These are phyloP conservation scores for Mycena metata DNA, from an alignment of 768 basidiomycete genomes.

Conservation along the genomic window DNA sequence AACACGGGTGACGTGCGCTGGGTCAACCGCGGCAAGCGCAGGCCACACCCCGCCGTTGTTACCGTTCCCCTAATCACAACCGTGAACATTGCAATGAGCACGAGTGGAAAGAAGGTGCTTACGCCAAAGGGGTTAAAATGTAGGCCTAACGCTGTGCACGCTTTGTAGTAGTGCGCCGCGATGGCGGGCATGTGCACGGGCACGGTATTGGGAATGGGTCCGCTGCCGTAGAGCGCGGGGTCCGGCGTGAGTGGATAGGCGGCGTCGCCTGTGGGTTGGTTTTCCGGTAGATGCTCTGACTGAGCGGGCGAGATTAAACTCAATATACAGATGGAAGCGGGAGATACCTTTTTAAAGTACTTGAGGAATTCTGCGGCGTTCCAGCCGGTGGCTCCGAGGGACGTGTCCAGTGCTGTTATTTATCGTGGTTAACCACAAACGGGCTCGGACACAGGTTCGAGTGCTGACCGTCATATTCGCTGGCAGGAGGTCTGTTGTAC, in stretches of 20 bases:
- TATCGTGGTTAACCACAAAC: not conserved
- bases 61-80: not conserved
- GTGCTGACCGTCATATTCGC: constrained; percentile 15
- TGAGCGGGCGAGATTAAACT: not conserved
- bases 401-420: not conserved
- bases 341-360: constrained; percentile 18
- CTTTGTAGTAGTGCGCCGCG: constrained; percentile 3
- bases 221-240: constrained; percentile 6
- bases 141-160: not conserved
- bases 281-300: not conserved
- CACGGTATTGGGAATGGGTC: constrained; percentile 1
- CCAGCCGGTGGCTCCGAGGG: constrained; percentile 15
- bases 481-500: not conserved
- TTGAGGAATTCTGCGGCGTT: constrained; percentile 4
- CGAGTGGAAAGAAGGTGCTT: not conserved
- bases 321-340: not conserved
- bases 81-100: not conserved
- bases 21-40: constrained; percentile 1
- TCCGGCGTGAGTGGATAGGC: not conserved
- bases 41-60: constrained; percentile 21
- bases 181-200: constrained; percentile 3
- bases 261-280: not conserved
- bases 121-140: constrained; percentile 18
- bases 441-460: not conserved
- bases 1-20: not conserved